These are phyloP conservation scores for Blastocladiella britannica DNA, from an alignment of 192 early-diverging fungal genomes.

Conservation along the genomic window DNA sequence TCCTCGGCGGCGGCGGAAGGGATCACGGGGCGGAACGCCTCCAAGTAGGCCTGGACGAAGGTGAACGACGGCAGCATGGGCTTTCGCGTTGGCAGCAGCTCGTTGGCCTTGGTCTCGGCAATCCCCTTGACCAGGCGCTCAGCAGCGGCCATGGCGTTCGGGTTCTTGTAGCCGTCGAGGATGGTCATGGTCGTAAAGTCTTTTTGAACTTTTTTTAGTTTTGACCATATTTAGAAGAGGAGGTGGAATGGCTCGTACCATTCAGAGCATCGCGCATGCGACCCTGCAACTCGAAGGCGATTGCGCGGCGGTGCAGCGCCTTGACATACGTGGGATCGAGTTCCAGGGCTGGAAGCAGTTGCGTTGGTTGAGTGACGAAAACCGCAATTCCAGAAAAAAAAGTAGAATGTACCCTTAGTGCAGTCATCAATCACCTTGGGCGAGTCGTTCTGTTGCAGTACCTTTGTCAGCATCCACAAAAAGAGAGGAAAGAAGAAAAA, in stretches of 20 bases:
- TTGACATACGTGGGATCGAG: slow-evolving; percentile 79
- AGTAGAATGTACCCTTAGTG: slow-evolving; percentile 35
- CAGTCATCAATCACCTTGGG: slow-evolving; percentile 68
- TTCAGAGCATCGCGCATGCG: slow-evolving; percentile 33
- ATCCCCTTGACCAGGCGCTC: slow-evolving; percentile 76
- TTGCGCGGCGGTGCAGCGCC: slow-evolving; percentile 51
- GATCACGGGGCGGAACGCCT: slow-evolving; percentile 58
- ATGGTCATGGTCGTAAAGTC: slow-evolving; percentile 86
- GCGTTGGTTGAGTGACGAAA: no score
- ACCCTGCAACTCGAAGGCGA: slow-evolving; percentile 34
- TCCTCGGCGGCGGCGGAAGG: slow-evolving; percentile 10
- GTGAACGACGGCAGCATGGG: slow-evolving; percentile 58
- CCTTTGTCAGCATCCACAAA: no score
- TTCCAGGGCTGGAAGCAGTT: slow-evolving; percentile 42
- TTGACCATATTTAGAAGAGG: slow-evolving; percentile 25
- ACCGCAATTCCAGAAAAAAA: no score
- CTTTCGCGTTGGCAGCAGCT: slow-evolving; percentile 32
- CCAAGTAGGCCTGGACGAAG: slow-evolving; percentile 82
- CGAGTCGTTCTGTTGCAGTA: slow-evolving; percentile 27
- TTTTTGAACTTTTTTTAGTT: slow-evolving; percentile 3
- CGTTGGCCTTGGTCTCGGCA: slow-evolving; percentile 51
- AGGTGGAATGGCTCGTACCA: slow-evolving; percentile 6
- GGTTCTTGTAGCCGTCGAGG: slow-evolving; percentile 84
- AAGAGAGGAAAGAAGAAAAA: no score
- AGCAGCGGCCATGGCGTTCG: slow-evolving; percentile 47